Conservation (phyloP, 805 yeast genomes). For the Yarrowia keelungensis region DNA sequence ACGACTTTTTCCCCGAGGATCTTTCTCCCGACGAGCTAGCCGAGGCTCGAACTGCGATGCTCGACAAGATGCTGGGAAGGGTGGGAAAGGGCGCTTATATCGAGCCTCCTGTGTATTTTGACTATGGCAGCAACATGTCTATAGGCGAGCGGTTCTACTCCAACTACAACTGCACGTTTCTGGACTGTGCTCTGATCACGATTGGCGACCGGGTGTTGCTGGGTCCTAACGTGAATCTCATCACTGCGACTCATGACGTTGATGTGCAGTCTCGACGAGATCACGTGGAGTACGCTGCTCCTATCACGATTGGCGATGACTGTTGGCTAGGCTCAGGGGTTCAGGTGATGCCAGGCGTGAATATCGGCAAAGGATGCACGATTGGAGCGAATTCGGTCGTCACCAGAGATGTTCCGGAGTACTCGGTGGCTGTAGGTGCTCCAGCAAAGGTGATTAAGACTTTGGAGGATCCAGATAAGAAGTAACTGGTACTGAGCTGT, state of each 20-base stretch:
- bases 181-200: slow-evolving; percentile 67
- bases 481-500: too few species aligned
- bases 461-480: slow-evolving; percentile 8
- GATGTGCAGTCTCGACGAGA: slow-evolving; percentile 56
- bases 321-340: slow-evolving; percentile 73
- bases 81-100: slow-evolving; percentile 53
- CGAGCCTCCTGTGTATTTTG: slow-evolving; percentile 67
- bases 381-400: slow-evolving; percentile 77
- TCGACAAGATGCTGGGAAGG: slow-evolving; percentile 58
- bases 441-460: slow-evolving; percentile 58
- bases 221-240: slow-evolving; percentile 68
- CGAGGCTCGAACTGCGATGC: slow-evolving; percentile 52
- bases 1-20: slow-evolving; percentile 44
- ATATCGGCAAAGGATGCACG: slow-evolving; percentile 66
- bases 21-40: slow-evolving; percentile 45
- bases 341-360: slow-evolving; percentile 69
- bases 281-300: slow-evolving; percentile 62
- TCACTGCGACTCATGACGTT: slow-evolving; percentile 70
- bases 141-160: slow-evolving; percentile 66
- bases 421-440: slow-evolving; percentile 64
- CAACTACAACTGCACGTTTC: slow-evolving; percentile 60
- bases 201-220: slow-evolving; percentile 66
- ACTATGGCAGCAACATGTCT: slow-evolving; percentile 68
- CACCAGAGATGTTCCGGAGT: slow-evolving; percentile 60
- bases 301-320: slow-evolving; percentile 65